Percentiles rank a stretch among this genome's conserved stretches.
Conservation (phyloP, 2,329 filamentous ascomycete species). For the Pyrenophora tritici-repentis region DNA sequence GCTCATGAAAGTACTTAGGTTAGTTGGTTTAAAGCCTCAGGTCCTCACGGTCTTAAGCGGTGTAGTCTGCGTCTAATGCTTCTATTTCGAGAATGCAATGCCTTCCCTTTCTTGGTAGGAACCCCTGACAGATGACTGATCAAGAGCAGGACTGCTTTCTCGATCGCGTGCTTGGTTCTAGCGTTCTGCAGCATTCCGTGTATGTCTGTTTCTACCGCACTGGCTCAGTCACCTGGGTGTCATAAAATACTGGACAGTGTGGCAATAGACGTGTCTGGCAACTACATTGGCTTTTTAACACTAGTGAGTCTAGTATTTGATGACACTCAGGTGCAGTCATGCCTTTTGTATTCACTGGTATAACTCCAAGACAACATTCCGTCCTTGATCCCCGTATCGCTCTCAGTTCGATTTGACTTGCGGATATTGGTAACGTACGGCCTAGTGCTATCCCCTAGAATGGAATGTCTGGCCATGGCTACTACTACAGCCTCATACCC, state of each 20-base stretch:
- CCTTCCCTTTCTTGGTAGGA: background rate
- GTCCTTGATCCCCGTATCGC: conserved; percentile 65
- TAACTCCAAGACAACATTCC: conserved; percentile 66
- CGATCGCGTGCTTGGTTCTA: conserved; percentile 66
- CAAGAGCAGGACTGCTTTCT: conserved; percentile 58
- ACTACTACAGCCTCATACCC: conserved; percentile 66
- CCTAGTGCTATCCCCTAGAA: conserved; percentile 69
- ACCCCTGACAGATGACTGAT: background rate
- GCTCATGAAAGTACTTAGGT: conserved; percentile 42
- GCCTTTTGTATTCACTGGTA: conserved; percentile 72
- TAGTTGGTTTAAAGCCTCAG: conserved; percentile 69
- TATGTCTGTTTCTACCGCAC: conserved; percentile 70
- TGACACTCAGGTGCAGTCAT: too few species aligned
- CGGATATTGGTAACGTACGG: conserved; percentile 70
- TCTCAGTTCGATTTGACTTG: conserved; percentile 64
- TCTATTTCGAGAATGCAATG: conserved; percentile 56
- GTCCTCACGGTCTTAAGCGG: conserved; percentile 59
- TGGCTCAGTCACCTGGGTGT: too few species aligned
- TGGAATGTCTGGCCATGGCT: conserved; percentile 68
- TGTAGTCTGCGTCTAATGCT: conserved; percentile 61
- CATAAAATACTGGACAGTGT: too few species aligned
- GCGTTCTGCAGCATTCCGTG: conserved; percentile 70
- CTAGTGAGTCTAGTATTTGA: too few species aligned
- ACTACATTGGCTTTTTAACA: too few species aligned
- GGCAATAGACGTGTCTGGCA: too few species aligned